phyloP scores from a whole-genome alignment of 2,329 filamentous ascomycete genomes.

The Botrytis squamosa region DNA sequence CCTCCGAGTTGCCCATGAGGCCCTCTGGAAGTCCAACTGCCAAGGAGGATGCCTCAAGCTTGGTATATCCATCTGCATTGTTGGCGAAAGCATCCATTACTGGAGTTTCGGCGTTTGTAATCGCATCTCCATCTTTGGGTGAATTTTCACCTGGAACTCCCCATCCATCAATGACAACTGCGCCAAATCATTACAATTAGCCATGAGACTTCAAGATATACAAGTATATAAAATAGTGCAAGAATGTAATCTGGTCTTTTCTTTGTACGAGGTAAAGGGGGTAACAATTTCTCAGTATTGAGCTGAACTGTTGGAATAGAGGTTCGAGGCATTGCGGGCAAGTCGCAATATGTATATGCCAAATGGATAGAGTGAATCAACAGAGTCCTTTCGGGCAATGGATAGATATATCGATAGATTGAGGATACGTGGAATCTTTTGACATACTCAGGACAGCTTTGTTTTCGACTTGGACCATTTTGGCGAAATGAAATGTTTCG shows the following conservation, averaged over 20 bases:
- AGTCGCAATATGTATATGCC: neutral
- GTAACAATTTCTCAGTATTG: conserved; percentile 19
- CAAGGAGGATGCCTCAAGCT: conserved; percentile 92
- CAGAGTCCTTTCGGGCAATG: neutral
- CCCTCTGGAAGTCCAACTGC: conserved; percentile 95
- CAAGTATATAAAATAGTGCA: conserved; percentile 50
- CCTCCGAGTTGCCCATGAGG: conserved; percentile 98
- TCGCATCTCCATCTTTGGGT: conserved; percentile 88
- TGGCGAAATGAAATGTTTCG: conserved; percentile 35
- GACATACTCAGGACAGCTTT: conserved; percentile 65
- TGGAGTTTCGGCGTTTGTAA: conserved; percentile 88
- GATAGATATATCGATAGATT: conserved; percentile 15
- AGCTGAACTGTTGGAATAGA: conserved; percentile 20
- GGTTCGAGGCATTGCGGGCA: conserved; percentile 13
- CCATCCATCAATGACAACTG: conserved; percentile 99
- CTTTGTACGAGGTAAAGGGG: conserved; percentile 10
- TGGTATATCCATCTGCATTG: conserved; percentile 79
- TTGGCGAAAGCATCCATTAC: conserved; percentile 91
- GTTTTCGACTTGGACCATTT: conserved; percentile 61
- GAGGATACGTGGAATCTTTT: conserved; percentile 37
- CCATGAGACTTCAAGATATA: conserved; percentile 58
- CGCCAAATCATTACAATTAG: conserved; percentile 56
- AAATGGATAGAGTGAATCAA: conserved; percentile 8
- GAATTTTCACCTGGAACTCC: conserved; percentile 80
- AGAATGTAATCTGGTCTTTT: conserved; percentile 41